A percentile compares a stretch with the other conserved stretches of the same genome.
Evolutionary conservation across 352 stramenopile species (phyloP).

Genomic region (Pythium volutum): DNA sequence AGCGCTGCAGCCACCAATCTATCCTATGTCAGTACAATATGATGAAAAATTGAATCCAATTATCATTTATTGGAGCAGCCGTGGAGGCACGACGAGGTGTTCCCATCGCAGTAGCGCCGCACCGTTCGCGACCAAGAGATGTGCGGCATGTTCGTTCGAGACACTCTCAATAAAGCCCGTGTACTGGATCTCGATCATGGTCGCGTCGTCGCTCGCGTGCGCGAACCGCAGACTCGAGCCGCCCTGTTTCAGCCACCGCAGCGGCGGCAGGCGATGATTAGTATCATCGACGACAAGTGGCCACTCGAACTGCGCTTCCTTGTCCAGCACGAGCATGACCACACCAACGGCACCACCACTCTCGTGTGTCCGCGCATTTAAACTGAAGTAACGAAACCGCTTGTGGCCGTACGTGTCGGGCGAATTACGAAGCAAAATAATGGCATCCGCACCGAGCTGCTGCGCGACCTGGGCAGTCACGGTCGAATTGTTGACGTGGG

Average conservation of each 20-base stretch:
- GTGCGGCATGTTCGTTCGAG: neutral
- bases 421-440: slow-evolving; percentile 17
- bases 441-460: slow-evolving; percentile 9
- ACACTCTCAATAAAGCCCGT: slow-evolving; percentile 7
- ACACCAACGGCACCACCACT: neutral
- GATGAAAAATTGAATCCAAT: too few species aligned
- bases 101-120: slow-evolving; percentile 13
- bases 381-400: slow-evolving; percentile 11
- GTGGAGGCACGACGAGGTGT: slow-evolving; percentile 7
- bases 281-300: neutral
- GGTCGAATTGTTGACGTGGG: slow-evolving; percentile 6
- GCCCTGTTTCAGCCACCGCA: slow-evolving; percentile 13
- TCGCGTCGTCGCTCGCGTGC: neutral
- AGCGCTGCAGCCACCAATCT: too few species aligned
- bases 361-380: slow-evolving; percentile 1
- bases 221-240: slow-evolving; percentile 8
- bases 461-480: neutral
- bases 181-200: slow-evolving; percentile 12
- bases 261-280: neutral
- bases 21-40: too few species aligned
- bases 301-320: neutral
- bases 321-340: slow-evolving; percentile 17
- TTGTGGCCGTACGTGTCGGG: slow-evolving; percentile 4
- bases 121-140: slow-evolving; percentile 7
- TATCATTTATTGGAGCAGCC: neutral